Conservation (phyloP, 192 early-diverging fungal genomes). For the Coemansia sp. region DNA sequence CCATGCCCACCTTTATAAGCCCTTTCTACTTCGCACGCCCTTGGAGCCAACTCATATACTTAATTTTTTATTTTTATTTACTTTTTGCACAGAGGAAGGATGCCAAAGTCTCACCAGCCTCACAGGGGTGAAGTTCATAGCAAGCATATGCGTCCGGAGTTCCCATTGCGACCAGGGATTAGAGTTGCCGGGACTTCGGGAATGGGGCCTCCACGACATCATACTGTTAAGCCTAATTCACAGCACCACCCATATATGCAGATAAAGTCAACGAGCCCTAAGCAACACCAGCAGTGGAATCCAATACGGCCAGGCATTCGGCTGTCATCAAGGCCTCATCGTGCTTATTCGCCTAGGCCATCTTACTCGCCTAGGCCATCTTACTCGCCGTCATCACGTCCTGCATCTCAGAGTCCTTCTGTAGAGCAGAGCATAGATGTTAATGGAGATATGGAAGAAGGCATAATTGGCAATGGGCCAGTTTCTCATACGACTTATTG, state of each 20-base stretch:
- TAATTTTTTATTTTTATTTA: not conserved
- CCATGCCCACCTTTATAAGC: not conserved
- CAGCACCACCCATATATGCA: not conserved
- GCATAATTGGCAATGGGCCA: not conserved
- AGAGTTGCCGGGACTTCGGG: not conserved
- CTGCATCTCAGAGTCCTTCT: not conserved
- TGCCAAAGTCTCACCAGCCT: not conserved
- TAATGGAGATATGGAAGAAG: not conserved
- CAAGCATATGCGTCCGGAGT: not conserved
- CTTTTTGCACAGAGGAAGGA: not conserved
- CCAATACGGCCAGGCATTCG: not conserved
- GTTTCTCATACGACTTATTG: constrained; percentile 6
- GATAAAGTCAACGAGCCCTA: not conserved
- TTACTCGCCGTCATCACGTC: not conserved
- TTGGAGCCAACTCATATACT: not conserved
- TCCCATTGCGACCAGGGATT: not conserved
- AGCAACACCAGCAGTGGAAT: not conserved
- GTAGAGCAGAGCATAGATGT: not conserved
- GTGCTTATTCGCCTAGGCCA: too few species aligned
- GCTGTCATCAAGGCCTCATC: not conserved
- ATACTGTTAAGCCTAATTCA: not conserved
- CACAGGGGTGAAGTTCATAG: not conserved
- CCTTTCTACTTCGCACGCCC: not conserved
- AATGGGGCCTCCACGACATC: not conserved
- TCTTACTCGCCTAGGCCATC: too few species aligned